A percentile compares a stretch with the other conserved stretches of the same genome.
Conservation (phyloP, 1,284 basidiomycete genomes). For the Rhodotorula sp. region DNA sequence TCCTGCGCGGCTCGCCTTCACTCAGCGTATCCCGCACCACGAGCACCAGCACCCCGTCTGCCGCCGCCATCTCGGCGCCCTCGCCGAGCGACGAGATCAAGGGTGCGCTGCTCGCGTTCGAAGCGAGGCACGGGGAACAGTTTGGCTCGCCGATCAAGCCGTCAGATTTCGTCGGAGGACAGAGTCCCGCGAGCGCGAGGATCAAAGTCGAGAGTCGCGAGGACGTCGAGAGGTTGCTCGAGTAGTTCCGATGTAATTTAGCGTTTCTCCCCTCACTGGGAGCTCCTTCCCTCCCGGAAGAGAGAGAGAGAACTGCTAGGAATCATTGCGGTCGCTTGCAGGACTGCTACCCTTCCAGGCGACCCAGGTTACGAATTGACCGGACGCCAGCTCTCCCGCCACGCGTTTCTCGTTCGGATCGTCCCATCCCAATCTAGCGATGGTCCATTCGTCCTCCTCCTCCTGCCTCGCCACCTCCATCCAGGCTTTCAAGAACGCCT, state of each 20-base stretch:
- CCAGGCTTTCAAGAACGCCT: conserved; percentile 26
- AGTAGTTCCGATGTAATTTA: not conserved
- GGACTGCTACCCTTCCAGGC: conserved; percentile 8
- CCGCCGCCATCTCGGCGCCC: not conserved
- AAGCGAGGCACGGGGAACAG: conserved; percentile 22
- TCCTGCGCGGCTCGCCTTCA: conserved; percentile 1
- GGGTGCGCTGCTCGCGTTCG: conserved; percentile 17
- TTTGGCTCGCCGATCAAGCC: not conserved
- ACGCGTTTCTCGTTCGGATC: not conserved
- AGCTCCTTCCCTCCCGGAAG: not conserved
- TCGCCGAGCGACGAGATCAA: conserved; percentile 12
- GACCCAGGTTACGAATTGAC: conserved; percentile 23
- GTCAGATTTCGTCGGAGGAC: not conserved
- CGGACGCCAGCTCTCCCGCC: conserved; percentile 1
- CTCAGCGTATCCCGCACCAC: not conserved
- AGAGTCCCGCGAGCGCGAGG: conserved; percentile 1
- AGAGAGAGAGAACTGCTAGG: too few species aligned
- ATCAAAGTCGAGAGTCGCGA: conserved; percentile 22
- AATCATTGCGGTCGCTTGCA: too few species aligned
- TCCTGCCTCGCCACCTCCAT: not conserved
- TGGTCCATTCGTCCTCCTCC: conserved; percentile 12
- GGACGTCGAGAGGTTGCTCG: conserved; percentile 24
- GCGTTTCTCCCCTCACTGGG: not conserved
- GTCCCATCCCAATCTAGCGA: conserved; percentile 15
- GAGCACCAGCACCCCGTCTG: not conserved